These are phyloP conservation scores for Penicillium sp. DNA, from an alignment of 2,329 filamentous ascomycete genomes.

Conservation along the genomic window DNA sequence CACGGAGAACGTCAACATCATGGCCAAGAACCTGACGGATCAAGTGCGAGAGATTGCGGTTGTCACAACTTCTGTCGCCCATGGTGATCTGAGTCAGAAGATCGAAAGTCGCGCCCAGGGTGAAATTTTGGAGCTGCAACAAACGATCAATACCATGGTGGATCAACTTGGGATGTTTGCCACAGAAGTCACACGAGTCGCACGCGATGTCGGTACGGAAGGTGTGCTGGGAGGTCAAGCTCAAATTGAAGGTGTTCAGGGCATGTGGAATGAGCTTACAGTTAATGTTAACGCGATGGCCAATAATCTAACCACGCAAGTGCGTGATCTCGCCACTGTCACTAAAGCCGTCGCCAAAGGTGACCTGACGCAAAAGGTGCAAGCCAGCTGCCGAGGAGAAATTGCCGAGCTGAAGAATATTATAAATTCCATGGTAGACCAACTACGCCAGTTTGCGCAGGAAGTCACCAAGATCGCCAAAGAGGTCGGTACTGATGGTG, in stretches of 20 bases:
- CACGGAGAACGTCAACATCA: slow-evolving; percentile 88
- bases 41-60: slow-evolving; percentile 85
- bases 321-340: slow-evolving; percentile 88
- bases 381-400: slow-evolving; percentile 88
- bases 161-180: slow-evolving; percentile 83
- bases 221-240: slow-evolving; percentile 71
- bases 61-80: slow-evolving; percentile 80
- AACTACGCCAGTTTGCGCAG: slow-evolving; percentile 92
- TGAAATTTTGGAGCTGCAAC: slow-evolving; percentile 80
- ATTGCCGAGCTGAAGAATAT: slow-evolving; percentile 95
- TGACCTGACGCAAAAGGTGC: slow-evolving; percentile 95
- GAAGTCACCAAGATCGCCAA: slow-evolving; percentile 96
- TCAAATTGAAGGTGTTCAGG: slow-evolving; percentile 80
- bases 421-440: slow-evolving; percentile 99
- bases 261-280: slow-evolving; percentile 86
- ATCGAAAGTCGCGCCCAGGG: slow-evolving; percentile 80
- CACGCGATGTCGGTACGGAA: slow-evolving; percentile 62
- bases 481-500: slow-evolving; percentile 94
- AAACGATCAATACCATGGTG: slow-evolving; percentile 89
- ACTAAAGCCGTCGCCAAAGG: slow-evolving; percentile 74
- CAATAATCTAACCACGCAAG: slow-evolving; percentile 83
- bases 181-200: slow-evolving; percentile 80
- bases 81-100: slow-evolving; percentile 82
- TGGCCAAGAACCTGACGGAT: slow-evolving; percentile 81
- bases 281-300: slow-evolving; percentile 89